Evolutionary conservation across 208 protist species (phyloP).

Genomic region (Trypanosoma caninum): DNA sequence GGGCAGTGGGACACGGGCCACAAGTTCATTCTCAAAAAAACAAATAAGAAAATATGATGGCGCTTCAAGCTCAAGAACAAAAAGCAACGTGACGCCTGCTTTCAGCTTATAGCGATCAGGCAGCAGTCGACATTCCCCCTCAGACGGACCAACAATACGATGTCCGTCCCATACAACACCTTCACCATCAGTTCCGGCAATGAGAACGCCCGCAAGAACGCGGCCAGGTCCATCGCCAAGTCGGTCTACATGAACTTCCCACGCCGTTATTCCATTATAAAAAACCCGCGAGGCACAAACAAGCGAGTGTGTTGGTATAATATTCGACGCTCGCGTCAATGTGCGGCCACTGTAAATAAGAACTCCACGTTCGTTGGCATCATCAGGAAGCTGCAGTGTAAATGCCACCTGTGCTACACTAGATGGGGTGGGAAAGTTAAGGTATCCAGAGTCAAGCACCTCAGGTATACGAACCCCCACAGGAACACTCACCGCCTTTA

Average conservation of each 20-base stretch:
- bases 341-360: conserved; percentile 31
- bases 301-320: conserved; percentile 15
- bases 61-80: conserved; percentile 25
- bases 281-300: conserved; percentile 23
- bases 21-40: conserved; percentile 22
- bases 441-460: conserved; percentile 25
- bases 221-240: conserved; percentile 22
- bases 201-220: conserved; percentile 26
- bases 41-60: conserved; percentile 27
- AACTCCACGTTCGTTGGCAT: conserved; percentile 18
- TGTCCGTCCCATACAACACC: conserved; percentile 37
- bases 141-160: conserved; percentile 29
- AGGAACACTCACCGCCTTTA: conserved; percentile 23
- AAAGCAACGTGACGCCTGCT: conserved; percentile 19
- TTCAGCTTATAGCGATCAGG: conserved; percentile 13
- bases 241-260: conserved; percentile 28
- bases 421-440: conserved; percentile 25
- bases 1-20: conserved; percentile 22
- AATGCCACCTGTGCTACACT: conserved; percentile 16
- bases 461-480: conserved; percentile 19
- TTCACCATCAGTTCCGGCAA: conserved; percentile 25
- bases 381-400: conserved; percentile 15
- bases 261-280: conserved; percentile 20
- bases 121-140: conserved; percentile 20
- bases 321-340: conserved; percentile 16